Conservation (phyloP, 2,329 filamentous ascomycete genomes). For the Apiospora koreana region DNA sequence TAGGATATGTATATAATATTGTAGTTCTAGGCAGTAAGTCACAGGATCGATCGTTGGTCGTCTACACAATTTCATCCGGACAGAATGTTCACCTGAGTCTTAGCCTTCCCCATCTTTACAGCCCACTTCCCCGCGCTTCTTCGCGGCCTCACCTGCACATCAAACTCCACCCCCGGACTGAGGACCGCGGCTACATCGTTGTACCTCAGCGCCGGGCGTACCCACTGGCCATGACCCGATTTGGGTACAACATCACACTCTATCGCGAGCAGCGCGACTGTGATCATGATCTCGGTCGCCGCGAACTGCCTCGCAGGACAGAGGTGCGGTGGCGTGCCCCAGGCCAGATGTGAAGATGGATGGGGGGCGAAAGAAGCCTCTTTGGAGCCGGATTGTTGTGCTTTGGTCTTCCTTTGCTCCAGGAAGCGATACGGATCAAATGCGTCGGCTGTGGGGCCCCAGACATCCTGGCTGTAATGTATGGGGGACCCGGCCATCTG, state of each 20-base stretch:
- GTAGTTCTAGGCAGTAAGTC: no score
- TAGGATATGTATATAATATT: no score
- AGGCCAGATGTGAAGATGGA: constrained; percentile 17
- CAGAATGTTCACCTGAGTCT: not conserved
- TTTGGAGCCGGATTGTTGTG: no score
- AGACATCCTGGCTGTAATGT: constrained; percentile 23
- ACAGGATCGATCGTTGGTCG: no score
- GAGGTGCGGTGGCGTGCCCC: constrained; percentile 31
- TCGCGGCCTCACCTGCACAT: not conserved
- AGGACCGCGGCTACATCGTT: not conserved
- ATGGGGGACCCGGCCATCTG: constrained; percentile 36
- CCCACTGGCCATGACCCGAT: not conserved
- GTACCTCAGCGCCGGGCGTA: not conserved
- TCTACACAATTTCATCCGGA: not conserved
- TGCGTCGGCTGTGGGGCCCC: constrained; percentile 28
- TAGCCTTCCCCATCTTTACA: constrained; percentile 24
- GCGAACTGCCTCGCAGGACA: constrained; percentile 33
- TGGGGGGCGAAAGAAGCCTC: not conserved
- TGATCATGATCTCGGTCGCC: constrained; percentile 27
- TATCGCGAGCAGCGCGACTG: constrained; percentile 20
- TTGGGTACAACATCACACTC: constrained; percentile 13
- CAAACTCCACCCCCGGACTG: constrained; percentile 8
- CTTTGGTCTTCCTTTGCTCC: not conserved
- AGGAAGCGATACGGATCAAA: constrained; percentile 24
- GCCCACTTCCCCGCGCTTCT: constrained; percentile 19